phyloP scores from a whole-genome alignment of 495 filamentous ascomycete species.

The Aspergillus affinis region DNA sequence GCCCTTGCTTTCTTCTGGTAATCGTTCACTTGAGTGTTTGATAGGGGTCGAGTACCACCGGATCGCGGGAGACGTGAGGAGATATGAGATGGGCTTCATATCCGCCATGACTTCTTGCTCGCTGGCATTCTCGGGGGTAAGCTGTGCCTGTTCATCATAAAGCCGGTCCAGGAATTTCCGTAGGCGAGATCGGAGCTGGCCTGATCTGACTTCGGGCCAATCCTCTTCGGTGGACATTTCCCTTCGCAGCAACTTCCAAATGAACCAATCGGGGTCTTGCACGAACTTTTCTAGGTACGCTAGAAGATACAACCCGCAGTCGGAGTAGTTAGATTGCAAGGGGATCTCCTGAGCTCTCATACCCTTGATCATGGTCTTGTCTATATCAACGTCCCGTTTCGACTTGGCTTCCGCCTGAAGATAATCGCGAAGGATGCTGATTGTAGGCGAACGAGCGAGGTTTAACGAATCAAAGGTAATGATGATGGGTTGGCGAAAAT shows the following conservation, averaged over 20 bases:
- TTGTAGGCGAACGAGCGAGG: constrained; percentile 55
- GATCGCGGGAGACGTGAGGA: constrained; percentile 26
- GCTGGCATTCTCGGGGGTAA: constrained; percentile 16
- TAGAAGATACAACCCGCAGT: constrained; percentile 86
- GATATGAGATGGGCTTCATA: constrained; percentile 33
- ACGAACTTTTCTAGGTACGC: constrained; percentile 83
- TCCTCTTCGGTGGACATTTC: constrained; percentile 48
- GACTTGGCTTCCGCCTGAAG: constrained; percentile 66
- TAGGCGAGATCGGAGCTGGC: constrained; percentile 51
- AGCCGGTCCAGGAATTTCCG: constrained; percentile 52
- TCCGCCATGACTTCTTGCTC: constrained; percentile 30
- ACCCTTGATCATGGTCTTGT: constrained; percentile 51
- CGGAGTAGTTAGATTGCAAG: constrained; percentile 76
- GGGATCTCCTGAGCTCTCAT: constrained; percentile 72
- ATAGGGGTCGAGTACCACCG: background rate
- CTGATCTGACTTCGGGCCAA: constrained; percentile 55
- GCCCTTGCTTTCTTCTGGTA: background rate
- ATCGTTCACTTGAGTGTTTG: background rate
- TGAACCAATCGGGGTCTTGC: constrained; percentile 63
- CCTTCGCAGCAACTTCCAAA: constrained; percentile 50
- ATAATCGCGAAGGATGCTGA: constrained; percentile 72
- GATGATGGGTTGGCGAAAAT: constrained; percentile 59
- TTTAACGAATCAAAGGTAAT: constrained; percentile 89
- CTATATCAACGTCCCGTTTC: constrained; percentile 64
- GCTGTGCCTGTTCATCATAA: constrained; percentile 45